Percentiles rank a stretch among this genome's conserved stretches.
Conservation (phyloP, 2,329 filamentous ascomycete genomes). For the Phoma herbarum region DNA sequence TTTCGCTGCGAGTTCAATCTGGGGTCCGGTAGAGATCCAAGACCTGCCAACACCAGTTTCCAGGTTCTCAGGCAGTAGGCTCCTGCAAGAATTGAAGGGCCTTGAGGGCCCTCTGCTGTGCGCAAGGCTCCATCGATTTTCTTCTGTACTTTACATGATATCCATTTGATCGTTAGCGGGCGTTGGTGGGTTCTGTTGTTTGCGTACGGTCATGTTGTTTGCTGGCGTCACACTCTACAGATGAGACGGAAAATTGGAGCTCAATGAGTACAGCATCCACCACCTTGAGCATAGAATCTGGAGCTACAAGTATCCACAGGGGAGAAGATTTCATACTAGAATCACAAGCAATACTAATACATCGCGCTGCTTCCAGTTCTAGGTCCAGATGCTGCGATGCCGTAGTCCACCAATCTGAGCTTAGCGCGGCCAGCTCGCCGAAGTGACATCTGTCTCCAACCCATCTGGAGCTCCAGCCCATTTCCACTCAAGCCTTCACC, state of each 20-base stretch:
- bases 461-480: conserved; percentile 3
- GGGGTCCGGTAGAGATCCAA: conserved; percentile 47
- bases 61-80: conserved; percentile 14
- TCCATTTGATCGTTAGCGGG: conserved; percentile 20
- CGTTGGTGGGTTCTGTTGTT: conserved; percentile 6
- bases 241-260: background rate
- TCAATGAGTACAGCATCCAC: background rate
- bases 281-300: background rate
- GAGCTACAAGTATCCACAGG: background rate
- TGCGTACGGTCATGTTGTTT: conserved; percentile 3
- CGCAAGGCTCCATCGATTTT: background rate
- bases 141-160: conserved; percentile 6
- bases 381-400: no score
- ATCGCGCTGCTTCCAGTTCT: background rate
- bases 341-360: background rate
- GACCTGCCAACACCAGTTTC: conserved; percentile 41
- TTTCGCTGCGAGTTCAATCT: conserved; percentile 57
- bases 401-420: conserved; percentile 15
- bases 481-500: conserved; percentile 3
- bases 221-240: background rate
- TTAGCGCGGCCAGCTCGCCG: conserved; percentile 21
- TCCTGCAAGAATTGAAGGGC: background rate
- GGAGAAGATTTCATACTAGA: background rate
- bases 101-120: background rate
- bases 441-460: conserved; percentile 47